Base-by-base conservation (phyloP, 306 rosid species). In the Castanea mollissima region DNA sequence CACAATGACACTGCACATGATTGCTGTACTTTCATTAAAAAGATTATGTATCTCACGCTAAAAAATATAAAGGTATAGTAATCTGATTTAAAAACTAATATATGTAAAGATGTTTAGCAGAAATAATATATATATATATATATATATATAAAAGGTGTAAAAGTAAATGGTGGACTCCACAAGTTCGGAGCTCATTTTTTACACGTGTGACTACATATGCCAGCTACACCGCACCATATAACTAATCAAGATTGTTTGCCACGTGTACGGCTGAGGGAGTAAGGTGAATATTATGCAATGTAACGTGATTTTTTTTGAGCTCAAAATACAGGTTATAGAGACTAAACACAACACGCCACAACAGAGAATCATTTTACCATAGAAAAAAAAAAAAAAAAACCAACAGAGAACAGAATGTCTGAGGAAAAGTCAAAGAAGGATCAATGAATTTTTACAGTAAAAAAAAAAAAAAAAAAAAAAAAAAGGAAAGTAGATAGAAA, bases 381-480 rank as follows among this genome's bases (percentile, higher is more conserved):
- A 8, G 46, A 12, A 49, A 49, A 49, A 49, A 49, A 46, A 46
- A 21, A 21, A 49, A 49, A 70, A 69, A 78, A 86, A 85, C 76
- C 85, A 80, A 81, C 79, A 85, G 80, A 83, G 73, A 88, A 85
- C 90, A 85, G 71, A 78, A 82, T 78, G 85, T 74, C 68, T 73
- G 74, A 76, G 79, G 23, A 75, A 81, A 78, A 78, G 71, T 59
- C 58, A 81, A 69, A 79, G 69, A 85, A 87, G 82, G 79, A 81
- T 79, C 75, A 58, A 62, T 68, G 62, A 10, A 57, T 77, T 79
- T 88, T 84, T 84, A 68, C 12, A 58, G 20, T 35, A 60, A 57
- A 65, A 80, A 44, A 16, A 16, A 27, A 65, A 80, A 44, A 16
- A 16, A 27, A 73, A 77, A 67, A 83, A 44, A 16, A 16, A 27